Base-by-base conservation (phyloP, 2,329 filamentous ascomycete genomes). In the Cordyceps cicadae region DNA sequence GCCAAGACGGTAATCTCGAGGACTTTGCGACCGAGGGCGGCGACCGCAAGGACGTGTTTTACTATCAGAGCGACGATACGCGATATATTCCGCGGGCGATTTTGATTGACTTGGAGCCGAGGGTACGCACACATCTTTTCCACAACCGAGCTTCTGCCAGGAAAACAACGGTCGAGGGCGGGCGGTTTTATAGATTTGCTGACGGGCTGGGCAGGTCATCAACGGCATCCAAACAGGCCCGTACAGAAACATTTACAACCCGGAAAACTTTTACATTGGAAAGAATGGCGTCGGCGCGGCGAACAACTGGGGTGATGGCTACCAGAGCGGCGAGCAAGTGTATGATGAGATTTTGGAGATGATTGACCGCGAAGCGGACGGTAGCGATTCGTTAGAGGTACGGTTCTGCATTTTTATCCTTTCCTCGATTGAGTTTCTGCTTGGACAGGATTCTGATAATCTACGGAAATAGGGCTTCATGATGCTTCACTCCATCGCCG, bases 201-300 rank as follows among this genome's bases (percentile, higher is more conserved):
- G 32, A 51, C 29, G 17, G 6, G 29, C 49, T 29, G 15, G 3
- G 14, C 64, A 79, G 87, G 88, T 97, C 64, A 89, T 99, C 70
- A 89, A 97, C 71, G 80, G 86, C 63, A 99, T 99, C 67, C 93
- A 97, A 77, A 88, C 87, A 11, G 92, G 94, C 1, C 87, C 92
- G 0, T 99, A 99, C 80, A 91, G 88, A 74, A 97, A 99, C 74
- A 99, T 99, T 63, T 99, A 99, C 83, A 99, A 99, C 72, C 94
- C 94, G 0, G 94, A 99, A 76, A 99, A 99, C 79, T 97, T 97
- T 77, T 99, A 95, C 73, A 86, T 97, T 58, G 91, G 93, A 68
- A 95, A 96, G 73, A 89, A 93, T 76, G 94, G 94, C 62, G 86
- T 90, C 60, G 94, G 94, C 51, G 94, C 94, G 7, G 94, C 92